Evolutionary conservation across 1,139 yeast species (phyloP).

Genomic region (Protomyces macrosporus): DNA sequence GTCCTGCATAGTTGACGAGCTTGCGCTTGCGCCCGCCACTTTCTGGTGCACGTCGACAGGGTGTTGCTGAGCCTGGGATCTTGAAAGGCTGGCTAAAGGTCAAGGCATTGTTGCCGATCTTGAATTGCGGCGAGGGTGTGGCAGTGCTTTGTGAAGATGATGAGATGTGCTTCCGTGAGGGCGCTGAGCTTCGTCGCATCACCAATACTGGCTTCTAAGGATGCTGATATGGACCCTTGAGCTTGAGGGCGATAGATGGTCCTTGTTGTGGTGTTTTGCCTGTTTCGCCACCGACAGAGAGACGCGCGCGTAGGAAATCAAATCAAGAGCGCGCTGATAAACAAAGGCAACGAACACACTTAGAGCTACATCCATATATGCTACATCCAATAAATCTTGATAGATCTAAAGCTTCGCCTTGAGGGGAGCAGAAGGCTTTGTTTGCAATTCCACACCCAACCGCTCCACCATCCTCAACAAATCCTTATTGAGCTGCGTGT

Average conservation of each 20-base stretch:
- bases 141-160: slow-evolving; percentile 6
- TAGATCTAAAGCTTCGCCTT: background rate
- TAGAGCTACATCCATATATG: too few relatives aligned
- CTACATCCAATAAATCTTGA: too few relatives aligned
- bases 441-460: background rate
- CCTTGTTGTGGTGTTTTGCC: too few relatives aligned
- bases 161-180: slow-evolving; percentile 2
- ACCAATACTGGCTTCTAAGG: too few relatives aligned
- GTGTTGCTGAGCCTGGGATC: slow-evolving; percentile 17
- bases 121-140: slow-evolving; percentile 13
- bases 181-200: slow-evolving; percentile 20
- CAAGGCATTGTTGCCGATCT: background rate
- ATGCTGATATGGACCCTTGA: too few relatives aligned
- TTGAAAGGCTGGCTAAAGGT: slow-evolving; percentile 17
- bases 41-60: slow-evolving; percentile 17
- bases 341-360: too few relatives aligned
- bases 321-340: too few relatives aligned
- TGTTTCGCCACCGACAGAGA: too few relatives aligned
- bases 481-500: background rate
- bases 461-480: background rate
- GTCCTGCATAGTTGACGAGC: slow-evolving; percentile 29
- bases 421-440: background rate
- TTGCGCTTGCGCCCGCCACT: slow-evolving; percentile 29
- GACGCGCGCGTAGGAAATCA: too few relatives aligned
- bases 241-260: too few relatives aligned